Evolutionary conservation across 352 stramenopile species (phyloP).

Genomic region (Elongisporangium anandrum): DNA sequence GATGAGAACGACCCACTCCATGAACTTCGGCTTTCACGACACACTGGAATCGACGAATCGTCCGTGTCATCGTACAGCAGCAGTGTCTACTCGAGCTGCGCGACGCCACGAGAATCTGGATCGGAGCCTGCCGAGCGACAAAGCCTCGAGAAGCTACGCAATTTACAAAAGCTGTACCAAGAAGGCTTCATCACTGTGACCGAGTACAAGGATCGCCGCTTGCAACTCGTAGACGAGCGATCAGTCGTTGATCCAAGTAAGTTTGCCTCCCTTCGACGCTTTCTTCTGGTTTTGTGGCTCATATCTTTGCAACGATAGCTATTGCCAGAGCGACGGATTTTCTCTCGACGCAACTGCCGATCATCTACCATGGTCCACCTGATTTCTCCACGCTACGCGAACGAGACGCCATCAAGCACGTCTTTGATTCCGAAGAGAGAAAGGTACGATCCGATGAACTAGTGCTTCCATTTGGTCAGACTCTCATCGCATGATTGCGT

Average conservation of each 20-base stretch:
- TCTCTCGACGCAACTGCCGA: conserved; percentile 39
- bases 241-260: conserved; percentile 52
- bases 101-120: conserved; percentile 9
- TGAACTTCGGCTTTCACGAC: not conserved
- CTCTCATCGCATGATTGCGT: not conserved
- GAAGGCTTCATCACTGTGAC: conserved; percentile 82
- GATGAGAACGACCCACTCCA: conserved; percentile 5
- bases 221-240: conserved; percentile 63
- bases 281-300: too few relatives aligned
- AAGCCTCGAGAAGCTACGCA: conserved; percentile 58
- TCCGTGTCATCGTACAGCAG: conserved; percentile 9
- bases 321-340: conserved; percentile 61
- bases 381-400: conserved; percentile 57
- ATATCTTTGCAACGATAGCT: conserved; percentile 25
- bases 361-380: conserved; percentile 58
- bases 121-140: conserved; percentile 21
- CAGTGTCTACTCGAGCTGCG: conserved; percentile 13
- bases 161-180: conserved; percentile 68
- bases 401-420: conserved; percentile 73
- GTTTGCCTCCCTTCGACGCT: conserved; percentile 9
- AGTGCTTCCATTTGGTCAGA: not conserved
- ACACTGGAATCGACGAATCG: conserved; percentile 7
- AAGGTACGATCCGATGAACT: conserved; percentile 24
- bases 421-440: conserved; percentile 67
- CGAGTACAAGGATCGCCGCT: conserved; percentile 64